Base-by-base conservation (phyloP, 495 filamentous ascomycete species). In the Filosporella fistucella region DNA sequence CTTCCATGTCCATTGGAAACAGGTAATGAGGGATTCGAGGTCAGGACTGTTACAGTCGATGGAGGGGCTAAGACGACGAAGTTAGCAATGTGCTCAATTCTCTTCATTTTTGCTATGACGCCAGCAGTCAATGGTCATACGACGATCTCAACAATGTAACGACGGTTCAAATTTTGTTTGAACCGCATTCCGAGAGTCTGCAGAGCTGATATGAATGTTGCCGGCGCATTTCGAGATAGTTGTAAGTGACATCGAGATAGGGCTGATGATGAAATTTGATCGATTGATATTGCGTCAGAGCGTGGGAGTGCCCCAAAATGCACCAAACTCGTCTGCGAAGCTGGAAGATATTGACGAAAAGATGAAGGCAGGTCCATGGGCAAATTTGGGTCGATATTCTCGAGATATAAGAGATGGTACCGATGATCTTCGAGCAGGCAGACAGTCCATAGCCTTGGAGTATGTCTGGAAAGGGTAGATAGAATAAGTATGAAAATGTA, bases 1-100 rank as follows among this genome's bases (percentile, higher is more conserved):
- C 65, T 63, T 40, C 61, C 45, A 57, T 75, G 72, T 32, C 74
- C 77, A 62, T 81, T 82, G 11, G 68, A 47, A 61, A 53, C 45
- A 48, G 45, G 49, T 47, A 46, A 30, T 13, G 37, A 38, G 44
- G 38, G 24, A 29, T 24, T 40, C 41, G 51, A 47, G 16, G 30
- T 36, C 28, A 49, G 13, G 26, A 52, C 32, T 39, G 45, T 58
- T 54, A 38, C 39, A 33, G 45, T 49, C 36, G 47, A 51, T 51
- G 17, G 65, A 42, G 57, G 64, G 49, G 59, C 59, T 62, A 33
- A 54, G 58, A 59, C 52, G 52, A 59, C 45, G 41, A 59, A 52
- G 58, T 63, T 53, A 63, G 60, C 50, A 61, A 45, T 49, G 33
- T 42, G 49, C 32, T 33, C 21, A 57, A 39, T 28, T n/a, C 18